A percentile compares a stretch with the other conserved stretches of the same genome.
Conservation (phyloP, 1,284 basidiomycete genomes). For the Porodaedalea pini region DNA sequence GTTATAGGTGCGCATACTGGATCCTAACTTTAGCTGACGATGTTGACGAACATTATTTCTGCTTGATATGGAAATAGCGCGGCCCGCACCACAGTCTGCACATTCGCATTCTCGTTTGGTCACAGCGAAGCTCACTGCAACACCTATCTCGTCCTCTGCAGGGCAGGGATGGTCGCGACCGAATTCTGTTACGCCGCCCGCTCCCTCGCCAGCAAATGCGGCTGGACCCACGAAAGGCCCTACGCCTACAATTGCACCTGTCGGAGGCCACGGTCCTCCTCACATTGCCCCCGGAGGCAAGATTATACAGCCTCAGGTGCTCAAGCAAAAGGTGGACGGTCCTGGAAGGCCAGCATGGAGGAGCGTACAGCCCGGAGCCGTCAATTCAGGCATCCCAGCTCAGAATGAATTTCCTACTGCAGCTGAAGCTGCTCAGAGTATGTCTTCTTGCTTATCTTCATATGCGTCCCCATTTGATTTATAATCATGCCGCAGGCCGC, state of each 20-base stretch:
- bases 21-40: conserved; percentile 15
- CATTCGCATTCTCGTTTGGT: conserved; percentile 72
- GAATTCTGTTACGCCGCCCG: conserved; percentile 62
- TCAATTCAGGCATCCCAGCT: conserved; percentile 32
- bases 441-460: conserved; percentile 26
- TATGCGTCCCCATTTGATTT: conserved; percentile 7
- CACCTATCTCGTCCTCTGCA: conserved; percentile 50
- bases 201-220: conserved; percentile 38
- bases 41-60: conserved; percentile 11
- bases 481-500: background rate
- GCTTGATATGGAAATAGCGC: conserved; percentile 37
- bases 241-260: conserved; percentile 26
- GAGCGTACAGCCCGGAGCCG: conserved; percentile 42
- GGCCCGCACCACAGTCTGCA: conserved; percentile 51
- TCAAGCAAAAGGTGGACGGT: conserved; percentile 43
- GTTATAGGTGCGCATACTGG: conserved; percentile 38
- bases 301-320: conserved; percentile 63
- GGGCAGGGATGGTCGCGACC: conserved; percentile 75
- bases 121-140: conserved; percentile 78
- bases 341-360: conserved; percentile 60
- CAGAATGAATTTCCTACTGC: conserved; percentile 84
- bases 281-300: conserved; percentile 57
- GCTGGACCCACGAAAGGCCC: conserved; percentile 30
- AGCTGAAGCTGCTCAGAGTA: conserved; percentile 84
- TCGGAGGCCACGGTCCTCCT: conserved; percentile 36